Conservation (phyloP, 176 grass and related monocot species). For the Lolium multiflorum region DNA sequence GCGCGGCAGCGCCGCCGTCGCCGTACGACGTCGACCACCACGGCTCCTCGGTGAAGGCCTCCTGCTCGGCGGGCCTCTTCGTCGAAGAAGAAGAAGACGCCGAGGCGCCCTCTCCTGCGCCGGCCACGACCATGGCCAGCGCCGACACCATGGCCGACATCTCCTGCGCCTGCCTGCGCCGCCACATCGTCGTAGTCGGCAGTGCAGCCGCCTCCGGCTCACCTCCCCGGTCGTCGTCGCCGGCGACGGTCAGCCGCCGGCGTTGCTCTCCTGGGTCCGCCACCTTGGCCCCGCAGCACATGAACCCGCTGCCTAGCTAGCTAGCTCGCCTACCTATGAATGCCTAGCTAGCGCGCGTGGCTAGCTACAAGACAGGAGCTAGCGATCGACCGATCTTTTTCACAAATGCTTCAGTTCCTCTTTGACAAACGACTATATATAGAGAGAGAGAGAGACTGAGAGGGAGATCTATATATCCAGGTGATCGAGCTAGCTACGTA, state of each 20-base stretch:
- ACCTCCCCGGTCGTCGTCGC: neutral
- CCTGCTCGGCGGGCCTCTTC: constrained; percentile 40
- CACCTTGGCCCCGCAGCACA: constrained; percentile 62
- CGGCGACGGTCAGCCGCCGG: neutral
- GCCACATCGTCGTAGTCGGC: constrained; percentile 25
- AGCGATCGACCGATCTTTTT: neutral
- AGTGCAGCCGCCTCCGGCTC: neutral
- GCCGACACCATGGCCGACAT: constrained; percentile 82
- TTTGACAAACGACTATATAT: constrained; percentile 15
- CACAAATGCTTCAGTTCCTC: neutral
- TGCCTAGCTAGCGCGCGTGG: neutral
- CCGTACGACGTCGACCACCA: constrained; percentile 39
- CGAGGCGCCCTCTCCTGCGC: constrained; percentile 9
- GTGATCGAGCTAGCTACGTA: neutral
- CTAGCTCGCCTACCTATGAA: neutral
- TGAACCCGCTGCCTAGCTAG: neutral
- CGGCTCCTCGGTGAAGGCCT: constrained; percentile 30
- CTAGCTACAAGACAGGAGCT: neutral
- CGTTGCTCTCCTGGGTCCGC: constrained; percentile 47
- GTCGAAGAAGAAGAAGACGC: neutral
- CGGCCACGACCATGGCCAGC: constrained; percentile 60
- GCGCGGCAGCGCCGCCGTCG: neutral
- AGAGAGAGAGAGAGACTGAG: neutral
- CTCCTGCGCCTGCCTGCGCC: constrained; percentile 59
- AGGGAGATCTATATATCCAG: neutral